Base-by-base conservation (phyloP, 2,329 filamentous ascomycete species). In the Colletotrichum sansevieriae region DNA sequence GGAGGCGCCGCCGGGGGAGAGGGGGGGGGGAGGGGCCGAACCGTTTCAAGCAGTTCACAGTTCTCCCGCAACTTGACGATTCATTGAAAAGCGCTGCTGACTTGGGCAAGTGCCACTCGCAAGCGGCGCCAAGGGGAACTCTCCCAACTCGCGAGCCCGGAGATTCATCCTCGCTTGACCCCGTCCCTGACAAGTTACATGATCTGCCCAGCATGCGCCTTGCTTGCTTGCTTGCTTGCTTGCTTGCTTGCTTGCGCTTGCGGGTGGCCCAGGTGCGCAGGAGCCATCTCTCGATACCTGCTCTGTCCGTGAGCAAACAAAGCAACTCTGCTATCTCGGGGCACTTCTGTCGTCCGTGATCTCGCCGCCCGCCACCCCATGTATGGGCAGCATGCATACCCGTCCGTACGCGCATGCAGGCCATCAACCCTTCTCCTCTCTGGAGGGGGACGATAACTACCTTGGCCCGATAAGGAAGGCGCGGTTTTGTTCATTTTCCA, bases 341-440 rank as follows among this genome's bases (percentile, higher is more conserved):
- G 56, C 65, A 65, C 55, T 47, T 68, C 49, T 55, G 62, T 55
- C 62, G 65, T 68, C 65, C 55, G 62, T 65, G 65, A 68, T 68
- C 61, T 68, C 65, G 65, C 62, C 65, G 62, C 65, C 25, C 65
- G 60, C 65, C 65, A 68, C 56, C 65, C 65, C 65, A 65, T 60
- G 65, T 68, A 60, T 54, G 65, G 52, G 65, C 65, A 65, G 55
- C 65, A 56, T 68, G 65, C 65, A 68, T 68, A 65, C 65, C 65
- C 65, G 58, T 63, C 52, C 49, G 65, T 56, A 62, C 57, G 55
- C 65, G 55, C 65, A 68, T 68, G 65, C 62, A 65, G 65, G 62
- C 65, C 52, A 68, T 65, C 65, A 35, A 65, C 56, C 63, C 49
- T 55, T 56, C 62, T 54, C 55, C 47, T 55, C 47, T 47, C 54